Base-by-base conservation (phyloP, 2,329 filamentous ascomycete species). In the Cryphonectria carpinicola region DNA sequence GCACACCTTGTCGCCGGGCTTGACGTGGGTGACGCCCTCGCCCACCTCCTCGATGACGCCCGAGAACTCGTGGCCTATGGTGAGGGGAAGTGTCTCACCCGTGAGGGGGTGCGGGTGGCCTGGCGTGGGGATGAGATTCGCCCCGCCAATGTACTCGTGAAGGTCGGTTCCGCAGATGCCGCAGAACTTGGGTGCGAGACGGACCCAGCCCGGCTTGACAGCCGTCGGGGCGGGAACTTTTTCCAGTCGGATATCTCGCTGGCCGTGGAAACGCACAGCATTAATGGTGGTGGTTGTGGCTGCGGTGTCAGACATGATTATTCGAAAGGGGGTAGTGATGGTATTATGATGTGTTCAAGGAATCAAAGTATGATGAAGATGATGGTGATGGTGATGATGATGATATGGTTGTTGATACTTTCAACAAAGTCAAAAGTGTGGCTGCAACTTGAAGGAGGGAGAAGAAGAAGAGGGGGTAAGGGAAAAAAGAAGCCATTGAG, bases 21-120 rank as follows among this genome's bases (percentile, higher is more conserved):
- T 80, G 66, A 89, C 78, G 8, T 76, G 74, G 0, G 74, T 78
- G 10, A 87, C 84, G 4, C 80, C 81, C 2, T 80, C 74, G 0
- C 88, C 88, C 22, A 90, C 79, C 74, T 89, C 86, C n/a, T 84
- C 82, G 52, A 92, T 80, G 2, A 84, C 84, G 25, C 88, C 89
- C 17, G 84, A 87, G 78, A 91, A 88, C 76, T 91, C 89, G 76
- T 91, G 89, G 58, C 89, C 89, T 41, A 91, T 80, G 1, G 83
- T 88, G 35, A 90, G 82, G 10, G 89, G 89, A 46, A 88, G 82
- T 4, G 80, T 82, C 65, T 86, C 85, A 58, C 84, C 81, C 0
- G 88, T 90, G 14, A 90, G 77, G 1, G 84, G 84, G 74, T 91
- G 89, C 0, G 87, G 86, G 35, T 71, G 73, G 37, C 73, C 74